Evolutionary conservation across 2,329 filamentous ascomycete genomes (phyloP), one percentile per base, ranked within the genome.

Genomic region (Elsinoe batatas): DNA sequence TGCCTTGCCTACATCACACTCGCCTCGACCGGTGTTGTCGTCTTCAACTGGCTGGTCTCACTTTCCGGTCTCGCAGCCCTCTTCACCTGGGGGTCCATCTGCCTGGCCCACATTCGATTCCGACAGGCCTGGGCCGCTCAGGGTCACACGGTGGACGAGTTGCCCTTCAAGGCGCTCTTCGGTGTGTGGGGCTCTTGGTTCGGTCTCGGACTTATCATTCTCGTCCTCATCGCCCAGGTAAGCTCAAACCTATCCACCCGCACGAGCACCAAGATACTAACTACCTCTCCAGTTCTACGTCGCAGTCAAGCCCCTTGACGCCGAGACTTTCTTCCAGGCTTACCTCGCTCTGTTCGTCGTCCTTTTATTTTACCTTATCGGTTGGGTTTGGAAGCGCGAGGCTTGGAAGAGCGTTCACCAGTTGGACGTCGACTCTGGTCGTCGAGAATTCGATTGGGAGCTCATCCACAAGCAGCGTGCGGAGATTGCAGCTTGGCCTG

Each of bases 41-140:
- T 74, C 13, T 73, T 74, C 60, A 67, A 64, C 54, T 73, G 72
- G 69, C 57, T 88, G 57, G 80, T 88, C 63, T 87, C 85, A 62
- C 72, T 87, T 0, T 81, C 77, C 5, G 85, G 84, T 3, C 83
- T 87, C 1, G 83, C 82, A 36, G 86, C 84, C 0, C 88, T 88
- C 64, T 66, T 88, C 1, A 84, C 87, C 40, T 88, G 85, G 85
- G 84, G 75, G 1, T 77, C 77, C 36, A 88, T 88, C 62, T 82
- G 78, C 22, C 79, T 86, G 62, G 85, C 81, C 3, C 85, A 88
- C 63, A 82, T 88, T 58, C 82, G 84, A 20, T 88, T 89, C 68
- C 82, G 85, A 33, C 67, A 75, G 8, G 84, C 83, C 0, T 84
- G 82, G 82, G 64, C 68, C 8, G 69, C 67, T 0, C 82, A 86